Base-by-base conservation (phyloP, 768 basidiomycete species). In the Boletellus ananiceps region DNA sequence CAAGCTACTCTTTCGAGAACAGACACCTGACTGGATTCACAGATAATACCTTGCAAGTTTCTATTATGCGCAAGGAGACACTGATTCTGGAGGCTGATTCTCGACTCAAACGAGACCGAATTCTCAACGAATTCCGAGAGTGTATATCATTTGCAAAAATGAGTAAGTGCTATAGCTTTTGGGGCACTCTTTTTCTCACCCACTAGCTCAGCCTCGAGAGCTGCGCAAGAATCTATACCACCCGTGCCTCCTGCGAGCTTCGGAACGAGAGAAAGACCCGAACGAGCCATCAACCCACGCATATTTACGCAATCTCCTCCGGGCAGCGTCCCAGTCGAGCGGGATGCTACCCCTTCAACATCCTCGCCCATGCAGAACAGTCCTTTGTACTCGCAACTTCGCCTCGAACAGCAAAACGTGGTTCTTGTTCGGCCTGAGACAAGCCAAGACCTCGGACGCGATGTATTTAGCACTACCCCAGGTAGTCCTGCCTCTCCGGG, bases 51-150 rank as follows among this genome's bases (percentile, higher is more conserved):
- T 58, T 98, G 35, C 81, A 86, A 46, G 75, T 98, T 6, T 79
- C 80, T 36, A 81, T 99, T 55, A 84, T 99, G 86, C 74, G 82
- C 53, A 95, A 93, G 70, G 96, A 98, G 67, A 82, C 77, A 5
- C 66, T 99, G 44, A 71, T 76, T 36, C 57, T 99, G 8, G 79
- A 84, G 49, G 71, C 79, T 7, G 76, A 81, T 48, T 84, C 85
- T 2, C 65, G 65, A 9, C 71, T 77, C 29, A 68, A 74, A 13
- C 76, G 90, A 51, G 81, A 91, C 58, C 69, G 71, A 54, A 74
- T 93, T 56, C 64, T 88, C 37, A 59, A 71, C 8, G 86, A 89
- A 60, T 81, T 99, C 63, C 75, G 72, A 39, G 93, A 92, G 29
- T 94, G 91, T 60, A 88, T 92, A 51, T 84, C 85, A 34, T 90